Evolutionary conservation across 1,139 yeast genomes (phyloP), one percentile per base, ranked within the genome.

Genomic region (Blastobotrys raffinosifermentans): DNA sequence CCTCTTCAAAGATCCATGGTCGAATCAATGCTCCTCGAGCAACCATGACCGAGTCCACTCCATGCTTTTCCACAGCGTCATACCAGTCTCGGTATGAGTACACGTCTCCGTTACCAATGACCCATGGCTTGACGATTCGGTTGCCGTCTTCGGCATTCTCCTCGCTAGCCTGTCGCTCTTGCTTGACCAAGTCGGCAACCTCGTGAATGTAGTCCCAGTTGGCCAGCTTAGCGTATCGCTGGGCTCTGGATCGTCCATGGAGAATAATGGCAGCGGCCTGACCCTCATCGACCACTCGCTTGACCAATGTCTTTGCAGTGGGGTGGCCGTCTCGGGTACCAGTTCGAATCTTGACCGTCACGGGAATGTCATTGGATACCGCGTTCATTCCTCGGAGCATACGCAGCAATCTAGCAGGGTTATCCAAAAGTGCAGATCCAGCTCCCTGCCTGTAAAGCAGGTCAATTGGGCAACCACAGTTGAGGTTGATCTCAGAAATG

Each of bases 1-100:
- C 77, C 63, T 91, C 99, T 65, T 93, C 97, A 54, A 91, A 91
- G 34, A 91, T 85, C 99, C 99, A 91, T 32, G 99, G 99, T 63
- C 93, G 91, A 59, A 93, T 89, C 49, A 91, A 73, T 0, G 97
- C 97, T 38, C 97, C 98, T 53, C 99, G 75, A 2, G 98, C 98
- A 39, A 93, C 89, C 97, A 93, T 91, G 16, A 87, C 94, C 25
- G 93, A 78, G 62, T 93, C 98, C 38, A 89, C 78, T 13, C 86
- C 84, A 23, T 75, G 75, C 32, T 76, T 70, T 26, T 72, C 71
- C 30, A 79, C 69, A n/a, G 83, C 89, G 29, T 70, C 70, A 59
- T 86, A 74, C 95, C 96, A 91, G 57, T 91, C 98, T 54, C 82
- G 83, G 65, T 74, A 77, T 16, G 85, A 81, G 64, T 71, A 89